Evolutionary conservation across 768 basidiomycete species (phyloP), one percentile per base, ranked within the genome.

Genomic region (Russula abietina): DNA sequence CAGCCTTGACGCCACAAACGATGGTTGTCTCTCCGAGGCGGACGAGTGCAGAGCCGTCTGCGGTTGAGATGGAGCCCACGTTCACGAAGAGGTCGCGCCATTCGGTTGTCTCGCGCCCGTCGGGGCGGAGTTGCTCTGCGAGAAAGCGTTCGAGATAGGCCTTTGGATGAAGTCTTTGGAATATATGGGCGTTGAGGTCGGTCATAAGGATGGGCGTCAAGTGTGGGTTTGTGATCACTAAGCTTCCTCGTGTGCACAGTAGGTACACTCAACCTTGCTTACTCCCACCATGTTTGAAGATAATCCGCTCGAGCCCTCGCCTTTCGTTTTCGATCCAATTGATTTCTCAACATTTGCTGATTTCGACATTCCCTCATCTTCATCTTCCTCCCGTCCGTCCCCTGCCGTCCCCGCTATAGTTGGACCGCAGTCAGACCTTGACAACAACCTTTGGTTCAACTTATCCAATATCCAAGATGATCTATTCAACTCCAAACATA

Each of bases 1-100:
- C 95, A 16, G 93, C 94, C 71, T 97, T 98, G 67, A 99, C 84
- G 1, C 97, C 97, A 69, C 95, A 98, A 0, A 98, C 91, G 41
- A 98, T 79, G 1, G 93, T 98, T n/a, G 96, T 97, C 52, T 91
- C 82, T 22, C 97, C 97, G 62, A 98, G 72, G 30, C 93, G 79
- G 4, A 98, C 91, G 45, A 99, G 86, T 0, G 95, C 87, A 5
- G 94, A 97, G 0, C 95, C 94, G 65, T 94, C 83, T 0, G 97
- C 94, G 0, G 97, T 98, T 0, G 91, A 88, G 76, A 99, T 89
- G 2, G 95, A 96, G 56, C 93, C 94, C 50, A 85, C 80, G 74
- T 95, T 92, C 51, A 94, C 77, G 36, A 78, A 84, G 26, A 91
- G 80, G 55, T 88, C 84, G 61, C 96, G 78, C 85, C 88, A 96